Evolutionary conservation across 2,329 filamentous ascomycete species (phyloP).

Genomic region (Emydomyces testavorans): DNA sequence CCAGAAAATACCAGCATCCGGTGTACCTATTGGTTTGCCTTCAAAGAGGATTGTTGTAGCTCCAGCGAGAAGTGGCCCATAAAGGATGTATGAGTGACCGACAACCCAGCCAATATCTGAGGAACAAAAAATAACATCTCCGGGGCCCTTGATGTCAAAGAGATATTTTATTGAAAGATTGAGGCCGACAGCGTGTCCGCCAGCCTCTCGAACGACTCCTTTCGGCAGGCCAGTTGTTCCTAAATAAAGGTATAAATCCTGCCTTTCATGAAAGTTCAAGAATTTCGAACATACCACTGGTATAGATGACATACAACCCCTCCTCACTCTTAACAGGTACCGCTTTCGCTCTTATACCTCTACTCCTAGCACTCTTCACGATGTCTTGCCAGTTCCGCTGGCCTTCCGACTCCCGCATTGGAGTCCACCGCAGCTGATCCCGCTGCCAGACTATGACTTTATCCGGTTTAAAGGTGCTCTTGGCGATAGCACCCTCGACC

Average conservation of each 20-base stretch:
- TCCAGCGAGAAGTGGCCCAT: conserved; percentile 72
- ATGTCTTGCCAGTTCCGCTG: conserved; percentile 71
- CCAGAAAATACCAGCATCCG: conserved; percentile 81
- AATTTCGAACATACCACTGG: conserved; percentile 42
- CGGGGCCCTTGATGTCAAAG: conserved; percentile 70
- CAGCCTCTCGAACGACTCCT: conserved; percentile 70
- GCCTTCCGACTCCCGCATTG: conserved; percentile 52
- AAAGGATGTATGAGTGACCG: conserved; percentile 76
- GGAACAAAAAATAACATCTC: conserved; percentile 69
- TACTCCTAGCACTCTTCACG: conserved; percentile 55
- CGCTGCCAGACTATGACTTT: conserved; percentile 76
- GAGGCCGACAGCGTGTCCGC: conserved; percentile 76
- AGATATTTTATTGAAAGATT: conserved; percentile 71
- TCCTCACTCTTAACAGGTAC: conserved; percentile 70
- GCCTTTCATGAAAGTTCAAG: neutral
- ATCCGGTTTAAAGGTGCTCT: conserved; percentile 58
- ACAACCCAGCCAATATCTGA: conserved; percentile 92
- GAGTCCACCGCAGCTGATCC: conserved; percentile 62
- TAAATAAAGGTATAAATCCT: conserved; percentile 13
- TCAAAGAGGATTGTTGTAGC: conserved; percentile 83
- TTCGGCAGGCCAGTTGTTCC: conserved; percentile 75
- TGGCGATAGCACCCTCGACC: conserved; percentile 58
- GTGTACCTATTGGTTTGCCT: conserved; percentile 86
- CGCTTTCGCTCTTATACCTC: conserved; percentile 58
- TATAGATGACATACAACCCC: conserved; percentile 82